A percentile compares a stretch with the other conserved stretches of the same genome.
These are phyloP conservation scores for Hypoxylon sp. DNA, from an alignment of 2,329 filamentous ascomycete species.

Conservation along the genomic window DNA sequence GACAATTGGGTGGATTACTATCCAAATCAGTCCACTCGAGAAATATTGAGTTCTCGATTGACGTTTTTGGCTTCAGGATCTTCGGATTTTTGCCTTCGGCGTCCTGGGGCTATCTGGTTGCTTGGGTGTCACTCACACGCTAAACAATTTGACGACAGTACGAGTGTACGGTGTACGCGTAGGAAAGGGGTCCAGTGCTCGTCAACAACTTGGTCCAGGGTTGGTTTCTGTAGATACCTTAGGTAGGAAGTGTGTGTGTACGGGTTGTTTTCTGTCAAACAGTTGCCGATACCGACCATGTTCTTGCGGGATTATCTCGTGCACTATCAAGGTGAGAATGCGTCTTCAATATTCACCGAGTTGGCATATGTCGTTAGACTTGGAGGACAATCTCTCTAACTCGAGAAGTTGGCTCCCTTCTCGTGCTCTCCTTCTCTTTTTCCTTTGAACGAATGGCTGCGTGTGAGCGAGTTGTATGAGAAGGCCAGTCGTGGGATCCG, in stretches of 20 bases:
- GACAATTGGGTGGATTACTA: constrained; percentile 5
- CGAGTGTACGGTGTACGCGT: not conserved
- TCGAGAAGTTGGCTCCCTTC: constrained; percentile 5
- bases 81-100: not conserved
- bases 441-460: constrained; percentile 2
- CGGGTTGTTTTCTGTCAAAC: constrained; percentile 17
- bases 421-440: constrained; percentile 6
- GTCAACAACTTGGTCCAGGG: not conserved
- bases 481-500: constrained; percentile 21
- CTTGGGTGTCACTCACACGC: not conserved
- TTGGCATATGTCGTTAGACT: constrained; percentile 6
- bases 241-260: not conserved
- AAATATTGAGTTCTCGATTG: constrained; percentile 17
- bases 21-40: constrained; percentile 16
- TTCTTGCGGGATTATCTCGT: constrained; percentile 16
- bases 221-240: constrained; percentile 19
- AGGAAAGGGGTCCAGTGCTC: not conserved
- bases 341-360: constrained; percentile 37
- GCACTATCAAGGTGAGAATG: constrained; percentile 15
- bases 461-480: constrained; percentile 5
- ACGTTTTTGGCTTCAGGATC: constrained; percentile 10
- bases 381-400: constrained; percentile 5
- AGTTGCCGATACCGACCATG: constrained; percentile 13
- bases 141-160: constrained; percentile 1
- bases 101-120: constrained; percentile 3